Evolutionary conservation across 192 early-diverging fungal species (phyloP).

Genomic region (Geosiphon pyriformis): DNA sequence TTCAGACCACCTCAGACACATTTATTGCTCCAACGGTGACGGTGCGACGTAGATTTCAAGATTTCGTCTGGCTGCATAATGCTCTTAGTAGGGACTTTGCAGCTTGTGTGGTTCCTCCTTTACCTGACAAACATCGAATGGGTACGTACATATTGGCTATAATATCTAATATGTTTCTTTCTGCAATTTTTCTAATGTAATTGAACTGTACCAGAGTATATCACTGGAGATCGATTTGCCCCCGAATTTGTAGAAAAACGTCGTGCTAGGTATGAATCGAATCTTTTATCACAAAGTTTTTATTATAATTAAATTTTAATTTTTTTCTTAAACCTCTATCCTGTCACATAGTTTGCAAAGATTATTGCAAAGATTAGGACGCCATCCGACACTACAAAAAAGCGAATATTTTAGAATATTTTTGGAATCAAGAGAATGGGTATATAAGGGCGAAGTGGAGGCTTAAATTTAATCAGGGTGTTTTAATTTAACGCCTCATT

Average conservation of each 20-base stretch:
- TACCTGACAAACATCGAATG: conserved; percentile 89
- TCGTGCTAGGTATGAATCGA: conserved; percentile 37
- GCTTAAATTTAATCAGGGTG: background rate
- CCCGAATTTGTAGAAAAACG: conserved; percentile 87
- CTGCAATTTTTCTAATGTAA: conserved; percentile 2
- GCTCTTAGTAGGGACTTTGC: conserved; percentile 69
- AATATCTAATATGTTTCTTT: too few species aligned
- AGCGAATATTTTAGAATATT: conserved; percentile 72
- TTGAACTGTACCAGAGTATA: conserved; percentile 58
- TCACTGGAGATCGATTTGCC: conserved; percentile 93
- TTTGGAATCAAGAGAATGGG: conserved; percentile 78
- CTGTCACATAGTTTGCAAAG: conserved; percentile 61
- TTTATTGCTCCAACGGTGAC: conserved; percentile 50
- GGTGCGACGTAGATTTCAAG: conserved; percentile 87
- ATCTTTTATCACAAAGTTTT: background rate
- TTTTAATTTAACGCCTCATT: background rate
- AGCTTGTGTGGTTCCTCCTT: conserved; percentile 78
- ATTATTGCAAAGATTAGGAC: conserved; percentile 74
- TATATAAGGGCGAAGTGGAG: conserved; percentile 6
- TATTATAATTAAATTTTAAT: background rate
- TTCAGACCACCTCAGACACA: conserved; percentile 56
- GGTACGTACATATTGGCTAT: conserved; percentile 38
- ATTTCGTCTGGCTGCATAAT: conserved; percentile 87
- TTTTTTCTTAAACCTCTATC: background rate
- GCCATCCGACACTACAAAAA: conserved; percentile 74